A percentile compares a stretch with the other conserved stretches of the same genome.
These are phyloP conservation scores for Carex littledalei DNA, from an alignment of 176 grass and related monocot species.

Conservation along the genomic window DNA sequence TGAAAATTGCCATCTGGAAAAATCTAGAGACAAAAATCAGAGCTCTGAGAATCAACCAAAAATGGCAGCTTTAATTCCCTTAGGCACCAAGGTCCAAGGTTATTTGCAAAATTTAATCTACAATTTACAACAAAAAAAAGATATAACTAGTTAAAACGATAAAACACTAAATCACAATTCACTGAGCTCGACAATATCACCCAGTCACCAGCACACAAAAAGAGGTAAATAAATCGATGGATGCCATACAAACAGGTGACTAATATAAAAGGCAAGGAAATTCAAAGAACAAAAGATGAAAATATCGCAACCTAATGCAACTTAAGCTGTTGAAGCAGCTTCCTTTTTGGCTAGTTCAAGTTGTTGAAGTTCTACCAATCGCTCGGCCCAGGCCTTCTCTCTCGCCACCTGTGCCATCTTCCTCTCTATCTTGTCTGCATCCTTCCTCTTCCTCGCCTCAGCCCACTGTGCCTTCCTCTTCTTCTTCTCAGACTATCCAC, in stretches of 20 bases:
- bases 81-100: background rate
- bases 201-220: background rate
- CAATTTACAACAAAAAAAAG: background rate
- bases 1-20: background rate
- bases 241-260: background rate
- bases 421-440: slow-evolving; percentile 64
- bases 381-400: slow-evolving; percentile 70
- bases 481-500: slow-evolving; percentile 72
- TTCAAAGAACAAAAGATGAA: background rate
- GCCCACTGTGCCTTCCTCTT: slow-evolving; percentile 81
- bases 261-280: background rate
- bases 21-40: background rate
- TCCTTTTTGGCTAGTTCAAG: slow-evolving; percentile 62
- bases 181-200: background rate
- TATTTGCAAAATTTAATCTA: background rate
- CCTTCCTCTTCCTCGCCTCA: slow-evolving; percentile 66
- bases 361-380: slow-evolving; percentile 64
- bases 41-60: background rate
- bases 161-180: background rate
- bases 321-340: slow-evolving; percentile 43
- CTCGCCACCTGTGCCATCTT: slow-evolving; percentile 97
- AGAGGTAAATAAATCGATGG: background rate
- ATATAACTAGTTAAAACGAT: background rate
- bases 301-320: slow-evolving; percentile 32
- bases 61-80: background rate